These are phyloP conservation scores for Paraphaeosphaeria sporulosa DNA, from an alignment of 2,329 filamentous ascomycete species.

Conservation along the genomic window DNA sequence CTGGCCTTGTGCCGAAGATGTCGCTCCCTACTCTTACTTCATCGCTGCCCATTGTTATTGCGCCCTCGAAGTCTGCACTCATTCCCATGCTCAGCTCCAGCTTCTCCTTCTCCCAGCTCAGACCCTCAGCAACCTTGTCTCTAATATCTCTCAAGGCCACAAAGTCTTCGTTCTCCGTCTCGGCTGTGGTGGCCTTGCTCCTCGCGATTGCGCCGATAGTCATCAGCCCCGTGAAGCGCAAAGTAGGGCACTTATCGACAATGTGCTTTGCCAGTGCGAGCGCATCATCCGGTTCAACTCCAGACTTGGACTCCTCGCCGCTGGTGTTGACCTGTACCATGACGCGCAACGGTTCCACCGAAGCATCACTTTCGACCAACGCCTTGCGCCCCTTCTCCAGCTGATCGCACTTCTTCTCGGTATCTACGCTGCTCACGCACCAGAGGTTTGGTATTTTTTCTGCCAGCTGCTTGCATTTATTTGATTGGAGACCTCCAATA, in stretches of 20 bases:
- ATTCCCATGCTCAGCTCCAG: slow-evolving; percentile 98
- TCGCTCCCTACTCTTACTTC: slow-evolving; percentile 94
- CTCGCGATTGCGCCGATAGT: slow-evolving; percentile 95
- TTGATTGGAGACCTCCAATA: slow-evolving; percentile 91
- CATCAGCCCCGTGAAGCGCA: slow-evolving; percentile 86
- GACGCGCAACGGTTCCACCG: slow-evolving; percentile 65
- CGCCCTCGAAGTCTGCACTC: slow-evolving; percentile 94
- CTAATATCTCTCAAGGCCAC: slow-evolving; percentile 70
- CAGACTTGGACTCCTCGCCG: slow-evolving; percentile 84
- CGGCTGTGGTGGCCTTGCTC: slow-evolving; percentile 72
- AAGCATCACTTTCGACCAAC: slow-evolving; percentile 51
- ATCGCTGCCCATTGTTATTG: slow-evolving; percentile 80
- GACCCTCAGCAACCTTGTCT: slow-evolving; percentile 71
- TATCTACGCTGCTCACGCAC: slow-evolving; percentile 91
- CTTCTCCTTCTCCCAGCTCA: slow-evolving; percentile 63
- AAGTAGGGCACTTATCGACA: slow-evolving; percentile 71
- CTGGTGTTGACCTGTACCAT: slow-evolving; percentile 97
- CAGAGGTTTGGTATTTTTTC: slow-evolving; percentile 85
- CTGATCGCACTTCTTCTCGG: slow-evolving; percentile 82
- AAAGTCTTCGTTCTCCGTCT: slow-evolving; percentile 94
- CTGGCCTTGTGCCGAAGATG: slow-evolving; percentile 86
- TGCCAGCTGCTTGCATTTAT: slow-evolving; percentile 88
- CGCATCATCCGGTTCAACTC: slow-evolving; percentile 72
- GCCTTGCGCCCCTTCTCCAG: slow-evolving; percentile 78
- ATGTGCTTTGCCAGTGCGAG: slow-evolving; percentile 75